These are phyloP conservation scores for Colletotrichum orbiculare DNA, from an alignment of 2,329 filamentous ascomycete genomes.

Conservation along the genomic window DNA sequence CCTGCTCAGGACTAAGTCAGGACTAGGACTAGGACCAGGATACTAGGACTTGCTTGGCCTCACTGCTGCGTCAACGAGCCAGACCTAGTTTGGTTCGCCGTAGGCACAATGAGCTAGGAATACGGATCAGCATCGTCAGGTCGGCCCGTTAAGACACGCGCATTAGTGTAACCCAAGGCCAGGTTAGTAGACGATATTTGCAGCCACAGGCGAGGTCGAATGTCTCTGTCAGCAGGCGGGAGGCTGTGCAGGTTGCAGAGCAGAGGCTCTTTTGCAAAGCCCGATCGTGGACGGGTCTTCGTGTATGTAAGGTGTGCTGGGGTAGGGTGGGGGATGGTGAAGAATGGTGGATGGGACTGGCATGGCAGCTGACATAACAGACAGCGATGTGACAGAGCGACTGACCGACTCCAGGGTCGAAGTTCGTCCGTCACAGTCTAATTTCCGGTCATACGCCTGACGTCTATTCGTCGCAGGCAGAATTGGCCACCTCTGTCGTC, in stretches of 20 bases:
- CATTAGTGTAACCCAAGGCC: slow-evolving; percentile 1
- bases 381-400: neutral
- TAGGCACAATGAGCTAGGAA: neutral
- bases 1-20: slow-evolving; percentile 7
- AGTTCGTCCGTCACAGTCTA: slow-evolving; percentile 11
- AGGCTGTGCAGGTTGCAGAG: slow-evolving; percentile 28
- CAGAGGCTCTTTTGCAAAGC: slow-evolving; percentile 3
- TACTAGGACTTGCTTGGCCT: neutral
- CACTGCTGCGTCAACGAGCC: too few relatives aligned
- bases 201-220: slow-evolving; percentile 15
- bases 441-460: slow-evolving; percentile 17
- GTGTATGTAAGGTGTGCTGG: slow-evolving; percentile 1
- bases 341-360: neutral
- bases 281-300: slow-evolving; percentile 4
- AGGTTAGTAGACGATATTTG: slow-evolving; percentile 12
- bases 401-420: slow-evolving; percentile 14
- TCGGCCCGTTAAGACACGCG: slow-evolving; percentile 24
- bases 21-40: neutral
- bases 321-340: slow-evolving; percentile 10
- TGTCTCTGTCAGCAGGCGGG: slow-evolving; percentile 27
- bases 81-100: too few relatives aligned
- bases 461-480: slow-evolving; percentile 14
- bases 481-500: slow-evolving; percentile 1
- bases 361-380: slow-evolving; percentile 13
- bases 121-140: slow-evolving; percentile 23